Percentiles rank a stretch among this genome's conserved stretches.
Conservation (phyloP, 805 yeast genomes). For the Lachancea fermentati region DNA sequence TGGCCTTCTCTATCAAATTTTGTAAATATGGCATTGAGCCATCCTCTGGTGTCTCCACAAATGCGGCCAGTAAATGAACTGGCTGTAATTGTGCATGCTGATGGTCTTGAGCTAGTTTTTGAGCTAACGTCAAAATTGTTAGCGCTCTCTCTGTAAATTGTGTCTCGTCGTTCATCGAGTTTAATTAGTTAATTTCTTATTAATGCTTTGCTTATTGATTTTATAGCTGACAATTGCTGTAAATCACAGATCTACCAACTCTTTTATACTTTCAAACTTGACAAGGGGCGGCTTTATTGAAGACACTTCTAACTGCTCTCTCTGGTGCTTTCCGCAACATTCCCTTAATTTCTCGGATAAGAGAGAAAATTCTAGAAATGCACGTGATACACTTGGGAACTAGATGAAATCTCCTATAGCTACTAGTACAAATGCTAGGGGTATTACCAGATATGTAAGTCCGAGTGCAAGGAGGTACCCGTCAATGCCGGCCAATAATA, state of each 20-base stretch:
- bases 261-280: background rate
- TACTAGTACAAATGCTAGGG: too few relatives aligned
- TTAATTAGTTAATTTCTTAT: too few relatives aligned
- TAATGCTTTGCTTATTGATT: too few relatives aligned
- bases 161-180: slow-evolving; percentile 44
- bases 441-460: too few relatives aligned
- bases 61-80: slow-evolving; percentile 87
- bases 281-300: background rate
- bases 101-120: slow-evolving; percentile 76
- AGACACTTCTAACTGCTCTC: background rate
- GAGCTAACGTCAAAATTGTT: slow-evolving; percentile 71
- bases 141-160: slow-evolving; percentile 94
- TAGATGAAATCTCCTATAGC: too few relatives aligned
- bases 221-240: background rate
- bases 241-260: background rate
- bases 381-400: too few relatives aligned
- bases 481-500: too few relatives aligned
- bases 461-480: too few relatives aligned
- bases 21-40: slow-evolving; percentile 63
- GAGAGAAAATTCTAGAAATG: background rate
- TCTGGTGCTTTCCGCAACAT: background rate
- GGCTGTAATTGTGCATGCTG: slow-evolving; percentile 80
- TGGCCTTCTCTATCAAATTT: slow-evolving; percentile 75
- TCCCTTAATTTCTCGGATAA: slow-evolving; percentile 1
- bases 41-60: slow-evolving; percentile 57